Conservation (phyloP, 441 rosid genomes). For the Euphorbia schlechtendalii region DNA sequence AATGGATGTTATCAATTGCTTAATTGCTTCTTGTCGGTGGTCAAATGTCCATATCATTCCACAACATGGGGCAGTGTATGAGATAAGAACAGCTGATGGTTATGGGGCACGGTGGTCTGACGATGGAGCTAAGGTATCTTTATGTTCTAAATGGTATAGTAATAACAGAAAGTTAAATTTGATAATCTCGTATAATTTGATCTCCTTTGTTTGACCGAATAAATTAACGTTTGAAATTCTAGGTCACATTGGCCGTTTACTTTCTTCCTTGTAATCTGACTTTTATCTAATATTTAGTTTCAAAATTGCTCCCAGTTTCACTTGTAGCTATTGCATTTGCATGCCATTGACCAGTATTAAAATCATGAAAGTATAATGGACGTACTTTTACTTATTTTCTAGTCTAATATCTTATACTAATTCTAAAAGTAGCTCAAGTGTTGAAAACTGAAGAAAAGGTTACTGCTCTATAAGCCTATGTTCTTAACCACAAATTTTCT, state of each 20-base stretch:
- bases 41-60: constrained; percentile 55
- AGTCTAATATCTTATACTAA: neutral
- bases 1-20: constrained; percentile 32
- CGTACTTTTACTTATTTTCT: neutral
- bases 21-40: constrained; percentile 52
- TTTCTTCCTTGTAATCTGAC: neutral
- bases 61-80: constrained; percentile 60
- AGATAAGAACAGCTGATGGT: constrained; percentile 58
- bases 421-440: neutral
- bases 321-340: neutral
- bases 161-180: neutral
- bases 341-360: too few relatives aligned
- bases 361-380: neutral
- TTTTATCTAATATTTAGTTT: neutral
- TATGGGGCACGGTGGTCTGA: constrained; percentile 71
- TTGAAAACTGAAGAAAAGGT: too few relatives aligned
- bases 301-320: neutral
- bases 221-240: neutral
- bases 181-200: neutral
- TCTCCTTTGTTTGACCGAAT: neutral
- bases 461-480: too few relatives aligned
- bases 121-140: constrained; percentile 62
- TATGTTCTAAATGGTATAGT: neutral
- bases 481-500: neutral
- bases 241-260: neutral